phyloP scores from a whole-genome alignment of 1,284 basidiomycete genomes.

The Cutaneotrichosporon cutaneum region DNA sequence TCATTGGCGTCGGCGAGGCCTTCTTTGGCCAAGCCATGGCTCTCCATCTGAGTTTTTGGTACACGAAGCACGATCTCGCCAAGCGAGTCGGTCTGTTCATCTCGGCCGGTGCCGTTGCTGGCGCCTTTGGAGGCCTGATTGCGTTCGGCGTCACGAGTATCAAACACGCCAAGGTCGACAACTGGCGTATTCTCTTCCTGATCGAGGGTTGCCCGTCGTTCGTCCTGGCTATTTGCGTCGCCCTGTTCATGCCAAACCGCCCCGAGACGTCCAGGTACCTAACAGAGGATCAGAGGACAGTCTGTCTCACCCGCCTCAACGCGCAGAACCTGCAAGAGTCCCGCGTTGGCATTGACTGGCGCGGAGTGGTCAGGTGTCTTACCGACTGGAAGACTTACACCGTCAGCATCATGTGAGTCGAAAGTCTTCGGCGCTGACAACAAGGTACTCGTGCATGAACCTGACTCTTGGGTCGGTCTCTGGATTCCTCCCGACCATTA shows the following conservation, averaged over 20 bases:
- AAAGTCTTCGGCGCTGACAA: too few relatives aligned
- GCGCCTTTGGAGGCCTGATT: slow-evolving; percentile 52
- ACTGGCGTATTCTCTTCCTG: slow-evolving; percentile 47
- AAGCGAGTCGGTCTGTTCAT: slow-evolving; percentile 56
- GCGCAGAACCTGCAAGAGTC: slow-evolving; percentile 60
- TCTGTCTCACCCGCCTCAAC: slow-evolving; percentile 73
- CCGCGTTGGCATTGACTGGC: slow-evolving; percentile 54
- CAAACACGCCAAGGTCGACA: slow-evolving; percentile 31
- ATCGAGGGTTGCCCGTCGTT: slow-evolving; percentile 63
- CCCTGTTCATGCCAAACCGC: slow-evolving; percentile 69
- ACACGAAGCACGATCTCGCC: slow-evolving; percentile 53
- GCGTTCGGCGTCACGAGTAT: slow-evolving; percentile 49
- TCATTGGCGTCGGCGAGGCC: slow-evolving; percentile 53
- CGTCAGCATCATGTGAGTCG: slow-evolving; percentile 57
- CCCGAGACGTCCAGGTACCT: slow-evolving; percentile 73
- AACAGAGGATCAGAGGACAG: slow-evolving; percentile 66
- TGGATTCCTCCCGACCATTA: slow-evolving; percentile 79
- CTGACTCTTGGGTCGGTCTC: slow-evolving; percentile 61
- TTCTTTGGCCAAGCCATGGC: slow-evolving; percentile 51
- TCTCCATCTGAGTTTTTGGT: slow-evolving; percentile 44
- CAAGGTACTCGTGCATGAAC: slow-evolving; percentile 61
- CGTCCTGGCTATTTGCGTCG: slow-evolving; percentile 64
- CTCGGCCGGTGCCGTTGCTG: slow-evolving; percentile 49
- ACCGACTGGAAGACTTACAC: slow-evolving; percentile 60
- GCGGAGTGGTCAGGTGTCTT: slow-evolving; percentile 61